Percentiles rank a stretch among this genome's conserved stretches.
Conservation (phyloP, 345 rosid species). For the Capsella bursapastoris region DNA sequence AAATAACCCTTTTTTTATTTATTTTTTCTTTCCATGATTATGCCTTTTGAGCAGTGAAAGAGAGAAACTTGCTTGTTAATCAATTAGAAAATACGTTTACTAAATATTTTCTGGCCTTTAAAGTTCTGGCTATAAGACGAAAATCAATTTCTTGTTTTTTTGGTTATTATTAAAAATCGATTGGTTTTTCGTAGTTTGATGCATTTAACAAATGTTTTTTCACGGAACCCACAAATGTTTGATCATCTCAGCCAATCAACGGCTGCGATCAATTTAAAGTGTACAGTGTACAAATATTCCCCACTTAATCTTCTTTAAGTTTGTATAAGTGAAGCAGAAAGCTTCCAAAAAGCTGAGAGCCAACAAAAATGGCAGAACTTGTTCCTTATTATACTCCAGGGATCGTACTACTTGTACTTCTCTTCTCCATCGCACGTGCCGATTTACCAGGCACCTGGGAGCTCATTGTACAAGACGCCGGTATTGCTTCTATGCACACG, state of each 20-base stretch:
- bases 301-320: conserved; percentile 18
- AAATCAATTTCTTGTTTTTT: background rate
- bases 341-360: conserved; percentile 26
- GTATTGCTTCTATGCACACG: conserved; percentile 95
- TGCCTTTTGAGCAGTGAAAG: conserved; percentile 4
- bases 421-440: conserved; percentile 40
- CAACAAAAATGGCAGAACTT: conserved; percentile 42
- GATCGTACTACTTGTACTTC: conserved; percentile 1
- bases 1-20: background rate
- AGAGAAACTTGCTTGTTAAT: conserved; percentile 27
- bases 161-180: background rate
- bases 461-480: conserved; percentile 67
- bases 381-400: background rate
- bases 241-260: conserved; percentile 19
- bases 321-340: conserved; percentile 29
- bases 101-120: background rate
- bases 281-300: background rate
- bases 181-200: background rate
- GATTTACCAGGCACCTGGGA: conserved; percentile 91
- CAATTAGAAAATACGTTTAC: conserved; percentile 8
- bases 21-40: conserved; percentile 6
- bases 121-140: background rate
- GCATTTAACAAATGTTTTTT: background rate
- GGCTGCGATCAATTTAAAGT: conserved; percentile 9
- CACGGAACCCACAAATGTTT: background rate